Conservation (phyloP, 768 basidiomycete genomes). For the Podaxis rugospora region DNA sequence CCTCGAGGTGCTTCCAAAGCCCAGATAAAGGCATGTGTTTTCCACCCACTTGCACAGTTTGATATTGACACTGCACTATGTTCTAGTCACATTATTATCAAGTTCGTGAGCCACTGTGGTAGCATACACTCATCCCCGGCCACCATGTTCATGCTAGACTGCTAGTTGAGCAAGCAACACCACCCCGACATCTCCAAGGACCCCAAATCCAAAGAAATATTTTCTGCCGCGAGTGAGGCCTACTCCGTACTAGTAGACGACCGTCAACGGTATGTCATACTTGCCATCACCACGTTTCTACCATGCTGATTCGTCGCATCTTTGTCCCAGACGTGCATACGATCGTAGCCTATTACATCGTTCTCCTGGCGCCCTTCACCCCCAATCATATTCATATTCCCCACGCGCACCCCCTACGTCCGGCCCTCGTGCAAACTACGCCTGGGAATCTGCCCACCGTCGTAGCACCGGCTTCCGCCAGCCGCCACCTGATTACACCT, state of each 20-base stretch:
- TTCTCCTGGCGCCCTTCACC: constrained; percentile 12
- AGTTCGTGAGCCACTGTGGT: constrained; percentile 18
- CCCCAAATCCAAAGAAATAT: constrained; percentile 32
- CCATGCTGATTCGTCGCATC: not conserved
- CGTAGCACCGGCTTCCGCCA: constrained; percentile 15
- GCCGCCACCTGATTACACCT: constrained; percentile 20
- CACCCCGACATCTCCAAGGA: constrained; percentile 47
- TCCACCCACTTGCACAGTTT: not conserved
- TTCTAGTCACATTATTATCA: constrained; percentile 38
- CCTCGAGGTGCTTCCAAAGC: constrained; percentile 33
- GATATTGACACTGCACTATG: not conserved
- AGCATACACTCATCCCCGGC: not conserved
- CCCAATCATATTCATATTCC: constrained; percentile 16
- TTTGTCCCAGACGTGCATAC: constrained; percentile 33
- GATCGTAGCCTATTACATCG: constrained; percentile 36
- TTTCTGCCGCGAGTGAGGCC: constrained; percentile 37
- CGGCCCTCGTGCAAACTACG: constrained; percentile 32
- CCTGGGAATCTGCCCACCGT: constrained; percentile 30
- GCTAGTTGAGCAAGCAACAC: constrained; percentile 40
- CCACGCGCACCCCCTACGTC: constrained; percentile 23
- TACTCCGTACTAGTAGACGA: constrained; percentile 42
- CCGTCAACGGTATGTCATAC: constrained; percentile 30
- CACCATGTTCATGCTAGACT: not conserved
- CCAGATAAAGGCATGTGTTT: constrained; percentile 34
- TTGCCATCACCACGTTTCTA: not conserved